phyloP scores from a whole-genome alignment of 2,329 filamentous ascomycete genomes.

The Fusarium penzigii region DNA sequence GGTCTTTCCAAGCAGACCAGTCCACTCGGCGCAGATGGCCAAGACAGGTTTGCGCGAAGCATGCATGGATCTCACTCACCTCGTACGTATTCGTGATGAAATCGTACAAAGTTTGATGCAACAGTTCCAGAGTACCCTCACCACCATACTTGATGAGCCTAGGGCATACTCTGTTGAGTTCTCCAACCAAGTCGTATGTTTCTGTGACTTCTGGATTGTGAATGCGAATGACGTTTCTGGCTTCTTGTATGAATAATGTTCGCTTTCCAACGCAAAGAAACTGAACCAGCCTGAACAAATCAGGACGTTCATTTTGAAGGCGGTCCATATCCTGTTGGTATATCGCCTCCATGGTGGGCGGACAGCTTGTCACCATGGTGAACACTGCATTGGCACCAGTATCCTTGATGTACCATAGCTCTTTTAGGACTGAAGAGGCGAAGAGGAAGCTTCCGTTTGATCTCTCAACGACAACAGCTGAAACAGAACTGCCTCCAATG shows the following conservation, averaged over 20 bases:
- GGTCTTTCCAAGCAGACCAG: slow-evolving; percentile 8
- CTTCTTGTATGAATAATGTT: slow-evolving; percentile 11
- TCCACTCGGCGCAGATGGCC: slow-evolving; percentile 10
- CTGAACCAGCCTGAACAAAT: slow-evolving; percentile 18
- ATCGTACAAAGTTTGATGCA: slow-evolving; percentile 25
- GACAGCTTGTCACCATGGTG: slow-evolving; percentile 19
- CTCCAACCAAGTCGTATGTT: slow-evolving; percentile 19
- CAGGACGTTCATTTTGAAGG: slow-evolving; percentile 14
- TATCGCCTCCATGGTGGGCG: slow-evolving; percentile 23
- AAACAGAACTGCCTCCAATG: slow-evolving; percentile 15
- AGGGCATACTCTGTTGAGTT: slow-evolving; percentile 17
- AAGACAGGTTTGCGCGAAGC: slow-evolving; percentile 13
- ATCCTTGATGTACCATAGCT: slow-evolving; percentile 22
- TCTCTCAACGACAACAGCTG: slow-evolving; percentile 21
- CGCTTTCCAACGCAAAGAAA: slow-evolving; percentile 17
- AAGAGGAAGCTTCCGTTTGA: slow-evolving; percentile 23
- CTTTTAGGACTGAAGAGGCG: slow-evolving; percentile 21
- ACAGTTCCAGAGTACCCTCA: slow-evolving; percentile 18
- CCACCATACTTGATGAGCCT: slow-evolving; percentile 16
- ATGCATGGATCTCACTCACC: slow-evolving; percentile 9
- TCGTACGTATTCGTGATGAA: slow-evolving; percentile 21
- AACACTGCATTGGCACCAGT: slow-evolving; percentile 23
- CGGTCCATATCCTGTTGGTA: slow-evolving; percentile 25
- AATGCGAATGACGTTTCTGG: slow-evolving; percentile 16
- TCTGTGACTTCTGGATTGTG: slow-evolving; percentile 17